Evolutionary conservation across 495 filamentous ascomycete species (phyloP).

Genomic region (Margaritispora aquatica): DNA sequence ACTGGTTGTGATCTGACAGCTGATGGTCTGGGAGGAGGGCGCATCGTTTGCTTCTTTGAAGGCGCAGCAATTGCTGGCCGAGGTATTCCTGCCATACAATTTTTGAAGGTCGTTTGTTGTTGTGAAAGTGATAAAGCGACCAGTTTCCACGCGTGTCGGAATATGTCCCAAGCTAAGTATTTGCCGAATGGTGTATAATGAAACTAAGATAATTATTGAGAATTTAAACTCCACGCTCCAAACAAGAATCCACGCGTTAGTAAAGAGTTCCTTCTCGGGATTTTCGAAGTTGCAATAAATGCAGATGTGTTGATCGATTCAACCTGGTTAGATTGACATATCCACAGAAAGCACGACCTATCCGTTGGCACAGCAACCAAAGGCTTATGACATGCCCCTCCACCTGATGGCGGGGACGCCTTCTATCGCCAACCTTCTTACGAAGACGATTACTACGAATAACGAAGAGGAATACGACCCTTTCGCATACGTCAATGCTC

Average conservation of each 20-base stretch:
- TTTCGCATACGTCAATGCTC: slow-evolving; percentile 1
- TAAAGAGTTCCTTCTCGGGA: background rate
- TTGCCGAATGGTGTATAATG: background rate
- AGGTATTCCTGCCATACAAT: slow-evolving; percentile 47
- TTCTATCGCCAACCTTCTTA: background rate
- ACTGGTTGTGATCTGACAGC: slow-evolving; percentile 35
- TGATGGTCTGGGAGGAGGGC: slow-evolving; percentile 46
- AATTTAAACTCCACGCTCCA: background rate
- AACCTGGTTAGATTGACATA: background rate
- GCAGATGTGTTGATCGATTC: background rate
- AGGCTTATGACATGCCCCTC: no score
- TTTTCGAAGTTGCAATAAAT: no score
- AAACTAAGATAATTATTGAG: background rate
- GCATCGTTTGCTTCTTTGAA: slow-evolving; percentile 47
- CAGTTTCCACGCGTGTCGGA: background rate
- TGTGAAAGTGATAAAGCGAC: background rate
- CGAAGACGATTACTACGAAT: background rate
- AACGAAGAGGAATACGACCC: background rate
- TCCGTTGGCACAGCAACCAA: slow-evolving; percentile 4
- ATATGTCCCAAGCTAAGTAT: background rate
- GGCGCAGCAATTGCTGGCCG: slow-evolving; percentile 45
- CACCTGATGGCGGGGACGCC: background rate
- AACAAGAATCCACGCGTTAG: background rate
- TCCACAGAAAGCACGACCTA: background rate
- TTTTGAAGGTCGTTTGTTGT: background rate